Evolutionary conservation across 768 basidiomycete genomes (phyloP), one percentile per base, ranked within the genome.

Genomic region (Pleurotus eryngii): DNA sequence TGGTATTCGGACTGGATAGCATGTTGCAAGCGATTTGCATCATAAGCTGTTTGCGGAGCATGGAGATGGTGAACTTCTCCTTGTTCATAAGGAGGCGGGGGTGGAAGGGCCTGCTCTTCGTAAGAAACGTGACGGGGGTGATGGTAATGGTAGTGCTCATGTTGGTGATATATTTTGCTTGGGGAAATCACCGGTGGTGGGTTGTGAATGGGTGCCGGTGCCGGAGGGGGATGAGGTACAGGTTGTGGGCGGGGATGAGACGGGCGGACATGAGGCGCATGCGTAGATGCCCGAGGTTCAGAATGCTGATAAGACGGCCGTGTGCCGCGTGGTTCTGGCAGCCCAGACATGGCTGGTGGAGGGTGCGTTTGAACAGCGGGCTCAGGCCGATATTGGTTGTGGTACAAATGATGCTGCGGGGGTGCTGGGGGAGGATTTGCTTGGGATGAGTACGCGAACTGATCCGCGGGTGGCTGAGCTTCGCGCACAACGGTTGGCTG

Each of bases 41-140:
- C 11, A 3, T 35, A 35, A 11, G 8, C 9, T 11, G 8, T 11
- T 9, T 35, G 30, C 30, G 30, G 30, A 11, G 30, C 30, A 3
- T 35, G 30, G 9, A 35, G 30, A 4, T 35, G 30, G 11, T 9
- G 8, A 11, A 35, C 30, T 4, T 35, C 30, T 2, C 4, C 14
- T 1, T 60, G 61, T 11, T 60, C 59, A 8, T 57, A 43, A 14
- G 58, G 57, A 54, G 63, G 60, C 9, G 60, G 20, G 38, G 61
- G 67, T 20, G 49, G 57, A 38, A 27, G 55, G 20, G 60, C 47
- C 27, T 49, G 59, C 54, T 45, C 22, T 8, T 38, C 18, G 5
- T 55, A 40, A 55, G 15, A 11, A n/a, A 27, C 20, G 30, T 24
- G 30, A n/a, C 46, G 55, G 11, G 55, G 45, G 35, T 55, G 54